These are phyloP conservation scores for Ilyonectria sp. DNA, from an alignment of 2,329 filamentous ascomycete species.

Conservation along the genomic window DNA sequence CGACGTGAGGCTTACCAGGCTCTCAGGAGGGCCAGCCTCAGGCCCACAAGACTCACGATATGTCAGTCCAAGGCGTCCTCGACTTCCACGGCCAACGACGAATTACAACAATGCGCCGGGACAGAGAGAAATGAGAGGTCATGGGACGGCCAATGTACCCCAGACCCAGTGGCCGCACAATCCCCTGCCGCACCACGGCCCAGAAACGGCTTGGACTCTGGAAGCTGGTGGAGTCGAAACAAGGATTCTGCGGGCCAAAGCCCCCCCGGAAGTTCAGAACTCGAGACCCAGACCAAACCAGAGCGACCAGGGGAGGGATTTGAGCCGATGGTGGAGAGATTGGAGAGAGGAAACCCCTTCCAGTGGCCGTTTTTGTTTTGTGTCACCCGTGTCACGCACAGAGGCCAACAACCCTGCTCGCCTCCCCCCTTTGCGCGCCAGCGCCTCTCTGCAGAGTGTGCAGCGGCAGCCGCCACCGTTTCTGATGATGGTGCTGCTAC, in stretches of 20 bases:
- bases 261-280: background rate
- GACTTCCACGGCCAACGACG: background rate
- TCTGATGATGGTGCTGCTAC: background rate
- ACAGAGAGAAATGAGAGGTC: slow-evolving; percentile 24
- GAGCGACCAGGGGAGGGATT: background rate
- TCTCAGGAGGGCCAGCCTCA: background rate
- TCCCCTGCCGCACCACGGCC: slow-evolving; percentile 33
- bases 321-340: slow-evolving; percentile 1
- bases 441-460: background rate
- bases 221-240: slow-evolving; percentile 34
- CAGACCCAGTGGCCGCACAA: slow-evolving; percentile 42
- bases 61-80: no score
- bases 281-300: background rate
- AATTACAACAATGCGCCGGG: slow-evolving; percentile 1
- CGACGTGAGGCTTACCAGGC: slow-evolving; percentile 3
- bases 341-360: slow-evolving; percentile 3
- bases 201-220: slow-evolving; percentile 38
- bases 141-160: slow-evolving; percentile 37
- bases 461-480: background rate
- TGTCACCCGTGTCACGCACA: slow-evolving; percentile 12
- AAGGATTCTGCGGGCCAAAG: slow-evolving; percentile 8
- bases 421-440: background rate
- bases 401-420: slow-evolving; percentile 3
- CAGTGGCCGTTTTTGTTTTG: slow-evolving; percentile 15
- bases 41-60: background rate